phyloP scores from a whole-genome alignment of 2,329 filamentous ascomycete species.

The Trichoderma simmonsii region DNA sequence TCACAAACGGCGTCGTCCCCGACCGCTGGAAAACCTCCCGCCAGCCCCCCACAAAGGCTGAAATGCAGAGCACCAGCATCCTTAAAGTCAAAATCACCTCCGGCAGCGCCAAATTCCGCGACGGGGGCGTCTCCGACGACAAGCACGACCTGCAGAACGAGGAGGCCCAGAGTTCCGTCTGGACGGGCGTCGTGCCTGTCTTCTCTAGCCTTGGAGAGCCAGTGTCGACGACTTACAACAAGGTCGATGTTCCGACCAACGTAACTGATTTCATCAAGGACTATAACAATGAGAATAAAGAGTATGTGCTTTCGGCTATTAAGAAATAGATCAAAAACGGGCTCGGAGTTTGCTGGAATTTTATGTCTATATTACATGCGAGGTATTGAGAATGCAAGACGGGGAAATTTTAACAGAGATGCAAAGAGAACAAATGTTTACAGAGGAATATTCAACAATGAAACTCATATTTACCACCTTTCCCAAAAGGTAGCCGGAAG shows the following conservation, averaged over 20 bases:
- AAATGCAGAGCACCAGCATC: constrained; percentile 73
- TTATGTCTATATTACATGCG: neutral
- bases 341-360: neutral
- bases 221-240: constrained; percentile 57
- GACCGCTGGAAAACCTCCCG: constrained; percentile 67
- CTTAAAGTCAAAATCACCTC: constrained; percentile 65
- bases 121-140: constrained; percentile 59
- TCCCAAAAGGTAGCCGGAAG: constrained; percentile 80
- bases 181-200: constrained; percentile 61
- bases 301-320: constrained; percentile 29
- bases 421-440: neutral
- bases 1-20: constrained; percentile 71
- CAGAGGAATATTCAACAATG: neutral
- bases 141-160: constrained; percentile 45
- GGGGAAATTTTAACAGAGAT: neutral
- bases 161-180: constrained; percentile 41
- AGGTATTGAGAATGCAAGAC: neutral
- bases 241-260: constrained; percentile 60
- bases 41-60: constrained; percentile 66
- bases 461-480: constrained; percentile 59
- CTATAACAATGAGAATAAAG: constrained; percentile 36
- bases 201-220: constrained; percentile 63
- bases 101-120: constrained; percentile 72
- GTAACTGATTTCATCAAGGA: constrained; percentile 45
- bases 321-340: constrained; percentile 13